Conservation (phyloP, 176 grass and related monocot genomes). For the Eremochloa ophiuroides region DNA sequence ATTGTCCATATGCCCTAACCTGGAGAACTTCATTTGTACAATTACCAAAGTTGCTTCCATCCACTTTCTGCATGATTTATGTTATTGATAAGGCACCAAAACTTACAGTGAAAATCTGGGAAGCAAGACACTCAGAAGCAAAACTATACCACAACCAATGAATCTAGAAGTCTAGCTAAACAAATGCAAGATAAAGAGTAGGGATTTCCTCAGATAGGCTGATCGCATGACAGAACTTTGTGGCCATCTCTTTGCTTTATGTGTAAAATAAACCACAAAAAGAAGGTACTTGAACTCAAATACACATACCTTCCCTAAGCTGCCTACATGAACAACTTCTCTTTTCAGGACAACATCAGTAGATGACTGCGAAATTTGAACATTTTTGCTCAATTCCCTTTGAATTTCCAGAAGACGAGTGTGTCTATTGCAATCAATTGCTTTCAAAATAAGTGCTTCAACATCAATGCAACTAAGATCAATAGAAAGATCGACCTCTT, state of each 20-base stretch:
- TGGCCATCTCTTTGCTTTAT: conserved; percentile 3
- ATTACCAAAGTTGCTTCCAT: conserved; percentile 44
- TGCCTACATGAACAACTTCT: conserved; percentile 23
- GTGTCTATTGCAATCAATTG: conserved; percentile 91
- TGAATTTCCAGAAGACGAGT: conserved; percentile 90
- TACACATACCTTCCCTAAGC: conserved; percentile 50
- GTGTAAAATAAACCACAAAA: background rate
- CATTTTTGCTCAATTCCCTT: conserved; percentile 69
- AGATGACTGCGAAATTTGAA: conserved; percentile 60
- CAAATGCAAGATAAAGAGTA: conserved; percentile 26
- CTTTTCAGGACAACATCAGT: conserved; percentile 66
- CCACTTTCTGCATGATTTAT: conserved; percentile 55
- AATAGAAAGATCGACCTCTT: conserved; percentile 74
- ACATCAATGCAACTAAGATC: conserved; percentile 84
- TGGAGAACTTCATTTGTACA: conserved; percentile 84
- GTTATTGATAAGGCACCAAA: conserved; percentile 5
- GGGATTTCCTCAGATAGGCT: conserved; percentile 3
- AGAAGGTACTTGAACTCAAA: conserved; percentile 9
- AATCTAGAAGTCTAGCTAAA: conserved; percentile 19
- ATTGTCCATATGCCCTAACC: conserved; percentile 80
- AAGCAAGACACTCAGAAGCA: background rate
- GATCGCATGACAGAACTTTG: background rate
- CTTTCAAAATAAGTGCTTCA: conserved; percentile 85
- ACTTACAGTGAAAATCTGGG: conserved; percentile 1
- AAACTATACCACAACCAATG: conserved; percentile 8